Conservation (phyloP, 768 basidiomycete species). For the Suillus lakei region DNA sequence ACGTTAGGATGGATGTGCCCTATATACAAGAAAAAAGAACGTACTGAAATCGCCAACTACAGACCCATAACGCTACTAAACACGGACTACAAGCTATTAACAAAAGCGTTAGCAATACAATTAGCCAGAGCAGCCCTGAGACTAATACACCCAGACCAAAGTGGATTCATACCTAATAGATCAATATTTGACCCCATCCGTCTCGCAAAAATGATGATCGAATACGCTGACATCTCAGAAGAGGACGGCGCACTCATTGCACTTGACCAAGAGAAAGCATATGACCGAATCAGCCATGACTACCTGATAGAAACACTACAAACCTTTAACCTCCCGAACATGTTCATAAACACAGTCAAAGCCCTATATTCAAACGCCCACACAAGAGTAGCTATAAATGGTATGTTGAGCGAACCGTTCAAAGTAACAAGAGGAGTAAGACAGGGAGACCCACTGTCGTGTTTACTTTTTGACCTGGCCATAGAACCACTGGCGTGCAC, state of each 20-base stretch:
- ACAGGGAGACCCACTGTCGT: constrained; percentile 42
- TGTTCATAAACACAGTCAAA: constrained; percentile 29
- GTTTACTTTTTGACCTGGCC: constrained; percentile 37
- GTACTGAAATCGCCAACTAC: constrained; percentile 37
- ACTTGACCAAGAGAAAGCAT: constrained; percentile 46
- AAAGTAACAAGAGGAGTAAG: constrained; percentile 29
- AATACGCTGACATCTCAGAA: constrained; percentile 25
- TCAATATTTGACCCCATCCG: constrained; percentile 38
- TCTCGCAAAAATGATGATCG: constrained; percentile 29
- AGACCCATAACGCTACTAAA: constrained; percentile 43
- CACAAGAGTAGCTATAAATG: constrained; percentile 41
- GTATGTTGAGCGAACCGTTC: constrained; percentile 22
- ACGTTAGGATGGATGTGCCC: constrained; percentile 40
- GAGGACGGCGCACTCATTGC: constrained; percentile 33
- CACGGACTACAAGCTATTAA: constrained; percentile 39
- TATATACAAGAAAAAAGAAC: constrained; percentile 47
- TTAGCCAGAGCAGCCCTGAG: constrained; percentile 19
- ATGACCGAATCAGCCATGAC: constrained; percentile 39
- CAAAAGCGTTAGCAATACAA: constrained; percentile 25
- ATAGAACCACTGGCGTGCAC: constrained; percentile 35
- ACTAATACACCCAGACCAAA: constrained; percentile 41
- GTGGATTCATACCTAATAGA: constrained; percentile 42
- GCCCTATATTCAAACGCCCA: constrained; percentile 33
- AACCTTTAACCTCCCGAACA: constrained; percentile 26
- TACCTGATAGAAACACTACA: constrained; percentile 36